phyloP scores from a whole-genome alignment of 2,329 filamentous ascomycete genomes.

The Arthrobotrys entomopaga region DNA sequence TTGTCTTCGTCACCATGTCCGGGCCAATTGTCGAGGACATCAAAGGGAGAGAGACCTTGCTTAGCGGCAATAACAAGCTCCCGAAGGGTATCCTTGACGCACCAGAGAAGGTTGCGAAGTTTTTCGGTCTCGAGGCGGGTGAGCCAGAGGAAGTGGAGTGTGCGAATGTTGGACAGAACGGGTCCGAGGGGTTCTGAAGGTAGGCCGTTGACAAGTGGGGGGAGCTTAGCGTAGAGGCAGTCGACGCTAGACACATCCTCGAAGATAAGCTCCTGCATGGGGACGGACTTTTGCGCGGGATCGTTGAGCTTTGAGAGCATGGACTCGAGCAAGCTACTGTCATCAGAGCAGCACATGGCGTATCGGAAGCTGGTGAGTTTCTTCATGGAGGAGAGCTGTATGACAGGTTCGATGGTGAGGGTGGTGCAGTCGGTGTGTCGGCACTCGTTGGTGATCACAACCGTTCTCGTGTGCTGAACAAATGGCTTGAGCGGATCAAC shows the following conservation, averaged over 20 bases:
- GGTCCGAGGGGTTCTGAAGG: conserved; percentile 37
- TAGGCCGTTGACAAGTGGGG: conserved; percentile 17
- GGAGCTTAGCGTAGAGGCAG: conserved; percentile 46
- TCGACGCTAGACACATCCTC: conserved; percentile 52
- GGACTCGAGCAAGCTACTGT: conserved; percentile 47
- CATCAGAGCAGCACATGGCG: conserved; percentile 53
- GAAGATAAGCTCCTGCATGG: conserved; percentile 54
- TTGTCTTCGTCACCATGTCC: conserved; percentile 43
- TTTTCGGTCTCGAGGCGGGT: conserved; percentile 50
- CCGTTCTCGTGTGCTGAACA: conserved; percentile 47
- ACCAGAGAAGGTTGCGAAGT: conserved; percentile 50
- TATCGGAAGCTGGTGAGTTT: conserved; percentile 53
- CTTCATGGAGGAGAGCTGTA: conserved; percentile 51
- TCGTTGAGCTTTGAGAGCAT: conserved; percentile 53
- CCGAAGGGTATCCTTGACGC: conserved; percentile 44
- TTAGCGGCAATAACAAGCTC: conserved; percentile 50
- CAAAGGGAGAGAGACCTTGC: conserved; percentile 48
- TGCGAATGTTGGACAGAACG: conserved; percentile 50
- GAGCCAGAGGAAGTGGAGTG: conserved; percentile 51
- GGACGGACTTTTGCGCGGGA: conserved; percentile 24
- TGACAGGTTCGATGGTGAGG: conserved; percentile 48
- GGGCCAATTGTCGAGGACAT: conserved; percentile 48
- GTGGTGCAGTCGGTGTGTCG: conserved; percentile 50
- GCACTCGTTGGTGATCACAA: conserved; percentile 51
- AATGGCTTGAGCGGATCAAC: conserved; percentile 41